Evolutionary conservation across 148 eudicot genomes (phyloP).

Genomic region (Oxyria digyna): DNA sequence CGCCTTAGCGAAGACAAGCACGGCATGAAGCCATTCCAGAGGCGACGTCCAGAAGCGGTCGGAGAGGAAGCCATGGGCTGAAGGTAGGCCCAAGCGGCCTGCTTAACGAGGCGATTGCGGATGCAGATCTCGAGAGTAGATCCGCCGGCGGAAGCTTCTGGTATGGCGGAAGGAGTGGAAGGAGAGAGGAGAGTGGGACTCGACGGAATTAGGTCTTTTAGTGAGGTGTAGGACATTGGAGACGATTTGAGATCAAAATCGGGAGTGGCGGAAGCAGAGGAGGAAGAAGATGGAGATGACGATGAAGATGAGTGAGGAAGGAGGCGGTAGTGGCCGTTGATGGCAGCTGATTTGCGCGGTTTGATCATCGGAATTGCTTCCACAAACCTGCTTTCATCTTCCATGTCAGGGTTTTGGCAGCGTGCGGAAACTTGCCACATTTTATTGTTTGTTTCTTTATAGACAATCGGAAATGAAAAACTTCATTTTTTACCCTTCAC

Average conservation of each 20-base stretch:
- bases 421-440: not conserved
- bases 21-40: slow-evolving; percentile 20
- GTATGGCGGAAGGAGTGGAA: slow-evolving; percentile 27
- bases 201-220: slow-evolving; percentile 43
- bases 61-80: slow-evolving; percentile 55
- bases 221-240: slow-evolving; percentile 16
- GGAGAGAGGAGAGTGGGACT: slow-evolving; percentile 32
- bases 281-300: not conserved
- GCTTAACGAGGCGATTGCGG: slow-evolving; percentile 75
- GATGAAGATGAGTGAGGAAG: not conserved
- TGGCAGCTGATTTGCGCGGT: not conserved
- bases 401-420: not conserved
- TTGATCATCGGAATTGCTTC: not conserved
- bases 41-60: slow-evolving; percentile 11
- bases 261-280: slow-evolving; percentile 11
- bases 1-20: slow-evolving; percentile 15
- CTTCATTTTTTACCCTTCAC: too few species aligned
- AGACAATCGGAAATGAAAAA: not conserved
- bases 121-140: slow-evolving; percentile 41
- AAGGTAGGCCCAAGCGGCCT: slow-evolving; percentile 97
- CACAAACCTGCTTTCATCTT: not conserved
- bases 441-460: not conserved
- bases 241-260: slow-evolving; percentile 30
- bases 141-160: not conserved
- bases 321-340: not conserved